Base-by-base conservation (phyloP, 176 grass and related monocot species). In the Areca catechu region DNA sequence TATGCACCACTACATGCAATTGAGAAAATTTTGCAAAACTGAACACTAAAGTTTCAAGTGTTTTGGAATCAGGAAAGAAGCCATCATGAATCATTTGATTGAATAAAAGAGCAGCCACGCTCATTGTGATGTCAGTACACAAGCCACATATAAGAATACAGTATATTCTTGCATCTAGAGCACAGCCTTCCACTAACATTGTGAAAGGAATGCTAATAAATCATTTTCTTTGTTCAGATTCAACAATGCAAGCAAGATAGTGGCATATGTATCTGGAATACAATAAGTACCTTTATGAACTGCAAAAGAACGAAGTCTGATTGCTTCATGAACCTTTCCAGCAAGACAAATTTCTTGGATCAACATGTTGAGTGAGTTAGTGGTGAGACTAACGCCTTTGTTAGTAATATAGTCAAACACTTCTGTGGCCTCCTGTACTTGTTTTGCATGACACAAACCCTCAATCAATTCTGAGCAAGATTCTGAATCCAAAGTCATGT, bases 181-280 rank as follows among this genome's bases (percentile, higher is more conserved):
- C 15, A 65, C n/a, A 79, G 24, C 84, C 79, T 60, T 88, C 75
- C 58, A 82, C 66, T 62, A 82, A 17, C 67, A 88, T 88, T 82
- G 75, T 68, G 71, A 80, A 71, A 88, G 69, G 48, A 82, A 52
- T 72, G 59, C 7, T 24, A 82, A 73, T 23, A 67, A 3, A 52
- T 76, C 24, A 7, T 88, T 88, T 48, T 54, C 66, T 71, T 75
- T 76, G 21, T 79, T 76, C 58, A 71, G 72, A 72, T n/a, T 49
- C 20, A 72, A 18, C 17, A 88, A 43, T 48, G 53, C 57, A 56
- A 51, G 67, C 57, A 88, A 76, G 64, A 88, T 82, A 68, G 47
- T 65, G 57, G 62, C 49, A 65, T 76, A 69, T 54, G 71, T 72
- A 10, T 51, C 34, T 59, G 77, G 71, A 63, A 65, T 61, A 65